A percentile compares a stretch with the other conserved stretches of the same genome.
Conservation (phyloP, 495 filamentous ascomycete genomes). For the Halenospora varia region DNA sequence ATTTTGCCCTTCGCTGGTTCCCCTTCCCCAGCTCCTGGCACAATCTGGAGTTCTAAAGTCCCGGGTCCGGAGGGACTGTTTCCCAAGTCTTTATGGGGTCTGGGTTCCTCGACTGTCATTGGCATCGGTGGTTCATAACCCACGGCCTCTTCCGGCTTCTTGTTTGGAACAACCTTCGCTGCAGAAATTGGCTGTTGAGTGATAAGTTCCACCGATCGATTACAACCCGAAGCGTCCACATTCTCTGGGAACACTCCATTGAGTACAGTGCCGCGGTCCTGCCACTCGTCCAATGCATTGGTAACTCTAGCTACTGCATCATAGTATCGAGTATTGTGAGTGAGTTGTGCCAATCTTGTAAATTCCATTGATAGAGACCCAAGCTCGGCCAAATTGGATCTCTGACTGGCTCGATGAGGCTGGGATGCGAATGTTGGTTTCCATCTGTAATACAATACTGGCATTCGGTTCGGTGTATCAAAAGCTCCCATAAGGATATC, state of each 20-base stretch:
- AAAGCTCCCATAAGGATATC: conserved; percentile 89
- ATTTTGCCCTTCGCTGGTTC: conserved; percentile 22
- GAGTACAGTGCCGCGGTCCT: conserved; percentile 64
- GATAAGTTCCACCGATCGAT: conserved; percentile 33
- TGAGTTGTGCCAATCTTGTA: conserved; percentile 88
- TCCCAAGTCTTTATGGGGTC: conserved; percentile 6
- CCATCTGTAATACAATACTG: conserved; percentile 82
- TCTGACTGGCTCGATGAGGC: conserved; percentile 59
- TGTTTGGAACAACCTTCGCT: background rate
- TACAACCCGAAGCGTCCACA: conserved; percentile 68
- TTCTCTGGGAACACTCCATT: conserved; percentile 81
- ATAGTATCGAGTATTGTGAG: conserved; percentile 83
- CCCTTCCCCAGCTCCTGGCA: conserved; percentile 7
- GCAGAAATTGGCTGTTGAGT: conserved; percentile 7
- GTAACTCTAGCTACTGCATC: conserved; percentile 93
- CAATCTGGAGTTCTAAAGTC: conserved; percentile 14
- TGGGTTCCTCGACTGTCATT: conserved; percentile 9
- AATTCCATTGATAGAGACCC: conserved; percentile 94
- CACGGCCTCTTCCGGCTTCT: conserved; percentile 11
- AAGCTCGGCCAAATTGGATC: conserved; percentile 74
- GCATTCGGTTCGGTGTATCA: conserved; percentile 97
- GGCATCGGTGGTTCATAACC: conserved; percentile 16
- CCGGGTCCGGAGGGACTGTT: conserved; percentile 4
- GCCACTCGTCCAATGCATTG: conserved; percentile 75
- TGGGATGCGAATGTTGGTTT: conserved; percentile 60